Percentiles rank a stretch among this genome's conserved stretches.
Evolutionary conservation across 2,329 filamentous ascomycete species (phyloP).

Genomic region (Fusarium napiforme): DNA sequence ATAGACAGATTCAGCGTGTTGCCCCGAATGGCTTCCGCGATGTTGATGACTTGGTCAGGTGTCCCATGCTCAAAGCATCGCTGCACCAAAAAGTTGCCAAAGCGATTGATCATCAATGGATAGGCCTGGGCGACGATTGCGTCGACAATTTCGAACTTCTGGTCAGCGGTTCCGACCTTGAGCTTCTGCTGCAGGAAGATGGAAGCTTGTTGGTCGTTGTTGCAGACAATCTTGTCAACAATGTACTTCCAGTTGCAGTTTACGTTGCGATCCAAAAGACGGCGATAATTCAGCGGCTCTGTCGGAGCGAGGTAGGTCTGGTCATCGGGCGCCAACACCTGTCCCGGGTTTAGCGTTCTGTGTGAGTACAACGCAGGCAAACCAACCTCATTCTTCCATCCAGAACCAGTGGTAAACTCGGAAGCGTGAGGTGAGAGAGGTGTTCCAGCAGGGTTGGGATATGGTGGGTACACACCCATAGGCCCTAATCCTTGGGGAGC

Average conservation of each 20-base stretch:
- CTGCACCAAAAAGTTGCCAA: conserved; percentile 98
- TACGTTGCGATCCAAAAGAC: conserved; percentile 92
- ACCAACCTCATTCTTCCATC: conserved; percentile 68
- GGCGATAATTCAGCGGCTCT: conserved; percentile 96
- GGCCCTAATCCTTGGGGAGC: conserved; percentile 50
- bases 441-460: conserved; percentile 69
- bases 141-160: conserved; percentile 97
- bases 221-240: conserved; percentile 99
- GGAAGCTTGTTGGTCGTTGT: conserved; percentile 98
- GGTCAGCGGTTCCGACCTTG: conserved; percentile 92
- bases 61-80: conserved; percentile 99
- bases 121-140: conserved; percentile 96
- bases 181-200: conserved; percentile 99
- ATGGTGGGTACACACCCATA: conserved; percentile 56
- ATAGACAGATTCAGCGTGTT: conserved; percentile 95
- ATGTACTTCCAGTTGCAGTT: conserved; percentile 99
- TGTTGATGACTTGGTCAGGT: conserved; percentile 91
- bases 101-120: conserved; percentile 96
- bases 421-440: conserved; percentile 78
- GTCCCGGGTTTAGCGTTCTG: conserved; percentile 30
- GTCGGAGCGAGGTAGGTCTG: conserved; percentile 86
- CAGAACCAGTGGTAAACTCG: conserved; percentile 72
- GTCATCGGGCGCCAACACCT: conserved; percentile 64
- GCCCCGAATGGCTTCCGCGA: conserved; percentile 92
- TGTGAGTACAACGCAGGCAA: background rate